These are phyloP conservation scores for Cladosporium oxysporum DNA, from an alignment of 2,329 filamentous ascomycete species.

Conservation along the genomic window DNA sequence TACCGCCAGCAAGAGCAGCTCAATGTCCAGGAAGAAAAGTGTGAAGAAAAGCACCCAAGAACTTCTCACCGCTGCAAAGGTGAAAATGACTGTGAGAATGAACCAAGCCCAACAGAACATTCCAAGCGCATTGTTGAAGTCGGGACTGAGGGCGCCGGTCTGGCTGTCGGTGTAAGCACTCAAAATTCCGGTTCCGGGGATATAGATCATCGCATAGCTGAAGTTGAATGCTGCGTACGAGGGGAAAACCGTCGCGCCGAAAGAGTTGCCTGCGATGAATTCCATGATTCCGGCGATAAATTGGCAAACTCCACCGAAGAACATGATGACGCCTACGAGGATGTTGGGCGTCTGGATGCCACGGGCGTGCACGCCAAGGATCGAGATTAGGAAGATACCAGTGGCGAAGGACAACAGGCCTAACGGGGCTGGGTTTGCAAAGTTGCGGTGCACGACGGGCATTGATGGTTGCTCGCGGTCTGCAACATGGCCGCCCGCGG, in stretches of 20 bases:
- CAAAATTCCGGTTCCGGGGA: conserved; percentile 42
- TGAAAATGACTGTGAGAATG: conserved; percentile 34
- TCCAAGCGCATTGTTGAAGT: conserved; percentile 33
- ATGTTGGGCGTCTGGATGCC: conserved; percentile 32
- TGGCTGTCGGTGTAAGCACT: conserved; percentile 34
- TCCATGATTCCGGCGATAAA: conserved; percentile 35
- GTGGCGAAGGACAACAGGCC: conserved; percentile 44
- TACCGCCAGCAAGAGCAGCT: conserved; percentile 31
- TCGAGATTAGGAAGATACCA: conserved; percentile 34
- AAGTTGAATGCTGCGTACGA: conserved; percentile 46
- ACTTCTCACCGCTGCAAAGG: conserved; percentile 29
- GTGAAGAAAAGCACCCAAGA: conserved; percentile 33
- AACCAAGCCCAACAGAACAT: conserved; percentile 37
- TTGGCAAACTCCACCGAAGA: conserved; percentile 41
- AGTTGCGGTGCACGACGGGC: conserved; percentile 35
- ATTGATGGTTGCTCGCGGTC: conserved; percentile 28
- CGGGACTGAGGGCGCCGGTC: conserved; percentile 31
- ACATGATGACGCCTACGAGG: conserved; percentile 41
- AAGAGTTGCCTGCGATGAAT: conserved; percentile 27
- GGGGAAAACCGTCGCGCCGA: conserved; percentile 43
- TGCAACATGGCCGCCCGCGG: conserved; percentile 20
- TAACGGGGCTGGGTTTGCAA: conserved; percentile 35
- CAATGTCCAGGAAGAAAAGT: conserved; percentile 31
- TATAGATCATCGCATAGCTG: conserved; percentile 43
- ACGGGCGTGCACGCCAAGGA: conserved; percentile 30